Conservation (phyloP, 2,329 filamentous ascomycete genomes). For the Cercospora sp. region DNA sequence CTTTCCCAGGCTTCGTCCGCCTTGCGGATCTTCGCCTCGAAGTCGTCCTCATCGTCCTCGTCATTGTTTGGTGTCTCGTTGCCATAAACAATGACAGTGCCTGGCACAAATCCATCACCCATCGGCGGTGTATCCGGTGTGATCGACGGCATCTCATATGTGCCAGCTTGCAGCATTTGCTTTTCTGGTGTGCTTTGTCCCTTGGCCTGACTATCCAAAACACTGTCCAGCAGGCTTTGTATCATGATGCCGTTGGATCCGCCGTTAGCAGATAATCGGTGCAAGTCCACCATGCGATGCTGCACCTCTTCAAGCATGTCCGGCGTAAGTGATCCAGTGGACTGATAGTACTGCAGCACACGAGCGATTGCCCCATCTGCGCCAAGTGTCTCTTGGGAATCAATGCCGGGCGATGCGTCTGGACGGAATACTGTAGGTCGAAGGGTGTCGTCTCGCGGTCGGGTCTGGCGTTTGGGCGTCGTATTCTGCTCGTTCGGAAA, state of each 20-base stretch:
- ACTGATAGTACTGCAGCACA: slow-evolving; percentile 36
- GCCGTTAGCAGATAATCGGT: slow-evolving; percentile 36
- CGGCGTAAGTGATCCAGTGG: slow-evolving; percentile 34
- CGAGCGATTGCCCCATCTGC: slow-evolving; percentile 28
- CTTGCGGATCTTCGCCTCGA: slow-evolving; percentile 34
- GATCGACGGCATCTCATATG: slow-evolving; percentile 34
- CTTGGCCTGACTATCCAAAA: slow-evolving; percentile 22
- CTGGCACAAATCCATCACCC: slow-evolving; percentile 30
- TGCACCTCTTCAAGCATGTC: slow-evolving; percentile 39
- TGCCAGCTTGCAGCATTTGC: slow-evolving; percentile 26
- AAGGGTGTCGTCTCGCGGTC: slow-evolving; percentile 30
- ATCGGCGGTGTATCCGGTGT: slow-evolving; percentile 38
- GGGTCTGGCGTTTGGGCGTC: slow-evolving; percentile 31
- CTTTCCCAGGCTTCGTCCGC: slow-evolving; percentile 38
- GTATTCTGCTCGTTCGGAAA: slow-evolving; percentile 28
- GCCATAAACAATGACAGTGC: slow-evolving; percentile 36
- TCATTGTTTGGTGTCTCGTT: slow-evolving; percentile 17
- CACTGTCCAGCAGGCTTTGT: slow-evolving; percentile 38
- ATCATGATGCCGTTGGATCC: slow-evolving; percentile 40
- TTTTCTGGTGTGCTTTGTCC: slow-evolving; percentile 21
- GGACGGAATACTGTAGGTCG: slow-evolving; percentile 21
- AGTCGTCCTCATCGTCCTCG: slow-evolving; percentile 33
- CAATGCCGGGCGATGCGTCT: slow-evolving; percentile 4
- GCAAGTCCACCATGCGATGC: slow-evolving; percentile 35
- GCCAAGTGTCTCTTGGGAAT: slow-evolving; percentile 8